phyloP scores from a whole-genome alignment of 108 stramenopile genomes.

The Nitzschia palea region DNA sequence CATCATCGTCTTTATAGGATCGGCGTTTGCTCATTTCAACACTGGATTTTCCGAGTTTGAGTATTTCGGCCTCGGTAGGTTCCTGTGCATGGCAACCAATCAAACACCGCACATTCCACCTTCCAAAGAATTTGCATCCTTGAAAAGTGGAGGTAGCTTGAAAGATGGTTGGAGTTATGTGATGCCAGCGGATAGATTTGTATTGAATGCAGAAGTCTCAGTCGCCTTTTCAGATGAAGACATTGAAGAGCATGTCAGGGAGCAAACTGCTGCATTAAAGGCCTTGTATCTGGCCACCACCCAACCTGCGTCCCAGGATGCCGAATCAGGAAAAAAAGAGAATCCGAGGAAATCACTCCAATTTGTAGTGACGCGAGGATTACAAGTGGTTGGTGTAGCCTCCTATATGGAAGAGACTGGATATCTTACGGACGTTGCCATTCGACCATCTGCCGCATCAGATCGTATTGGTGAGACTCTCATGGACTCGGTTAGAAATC shows the following conservation, averaged over 20 bases:
- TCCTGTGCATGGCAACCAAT: slow-evolving; percentile 69
- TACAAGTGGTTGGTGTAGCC: slow-evolving; percentile 73
- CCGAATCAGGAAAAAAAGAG: background rate
- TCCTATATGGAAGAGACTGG: slow-evolving; percentile 56
- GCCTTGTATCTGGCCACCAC: slow-evolving; percentile 44
- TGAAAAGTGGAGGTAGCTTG: slow-evolving; percentile 62
- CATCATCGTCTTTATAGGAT: slow-evolving; percentile 17
- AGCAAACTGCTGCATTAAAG: slow-evolving; percentile 54
- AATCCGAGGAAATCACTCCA: slow-evolving; percentile 6
- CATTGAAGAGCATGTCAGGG: slow-evolving; percentile 39
- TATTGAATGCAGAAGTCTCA: background rate
- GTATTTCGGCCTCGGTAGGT: slow-evolving; percentile 76
- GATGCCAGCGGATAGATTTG: slow-evolving; percentile 38
- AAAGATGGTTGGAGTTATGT: slow-evolving; percentile 79
- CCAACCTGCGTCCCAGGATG: background rate
- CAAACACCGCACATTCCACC: slow-evolving; percentile 55
- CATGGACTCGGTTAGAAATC: slow-evolving; percentile 21
- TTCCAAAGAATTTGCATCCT: slow-evolving; percentile 16
- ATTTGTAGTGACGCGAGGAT: slow-evolving; percentile 67
- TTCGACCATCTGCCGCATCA: slow-evolving; percentile 54
- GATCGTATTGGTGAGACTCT: slow-evolving; percentile 19
- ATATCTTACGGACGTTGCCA: slow-evolving; percentile 57
- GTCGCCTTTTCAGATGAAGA: slow-evolving; percentile 3
- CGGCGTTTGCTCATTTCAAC: slow-evolving; percentile 77
- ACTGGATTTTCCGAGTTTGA: slow-evolving; percentile 79